Conservation (phyloP, 805 yeast genomes). For the Candida jianshihensis region DNA sequence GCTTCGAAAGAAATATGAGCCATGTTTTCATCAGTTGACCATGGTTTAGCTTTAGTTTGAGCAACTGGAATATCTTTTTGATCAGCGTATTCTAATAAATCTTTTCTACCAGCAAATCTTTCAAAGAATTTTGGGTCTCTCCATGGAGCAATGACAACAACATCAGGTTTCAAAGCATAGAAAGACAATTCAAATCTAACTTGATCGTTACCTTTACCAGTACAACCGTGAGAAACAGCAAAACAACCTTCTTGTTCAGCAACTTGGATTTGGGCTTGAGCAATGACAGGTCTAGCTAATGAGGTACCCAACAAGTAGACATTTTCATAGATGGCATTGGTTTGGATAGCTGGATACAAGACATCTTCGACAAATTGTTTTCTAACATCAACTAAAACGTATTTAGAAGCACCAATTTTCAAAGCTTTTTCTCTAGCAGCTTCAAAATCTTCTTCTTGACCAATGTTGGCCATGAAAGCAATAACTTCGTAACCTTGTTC, state of each 20-base stretch:
- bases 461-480: slow-evolving; percentile 97
- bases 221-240: slow-evolving; percentile 98
- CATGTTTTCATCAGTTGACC: slow-evolving; percentile 99
- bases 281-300: slow-evolving; percentile 97
- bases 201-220: slow-evolving; percentile 99
- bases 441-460: slow-evolving; percentile 98
- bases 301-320: slow-evolving; percentile 96
- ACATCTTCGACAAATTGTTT: slow-evolving; percentile 90
- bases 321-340: slow-evolving; percentile 96
- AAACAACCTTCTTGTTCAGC: slow-evolving; percentile 98
- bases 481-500: slow-evolving; percentile 98
- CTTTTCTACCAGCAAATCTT: slow-evolving; percentile 97
- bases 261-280: slow-evolving; percentile 94
- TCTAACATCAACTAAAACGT: slow-evolving; percentile 90
- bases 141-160: slow-evolving; percentile 98
- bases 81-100: slow-evolving; percentile 88
- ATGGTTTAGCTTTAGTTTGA: slow-evolving; percentile 98
- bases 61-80: slow-evolving; percentile 88
- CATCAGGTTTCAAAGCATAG: slow-evolving; percentile 97
- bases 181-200: slow-evolving; percentile 95
- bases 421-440: slow-evolving; percentile 96
- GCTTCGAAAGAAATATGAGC: slow-evolving; percentile 99
- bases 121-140: slow-evolving; percentile 92
- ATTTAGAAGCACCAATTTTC: slow-evolving; percentile 95
- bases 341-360: slow-evolving; percentile 91